Percentiles rank a stretch among this genome's conserved stretches.
phyloP scores from a whole-genome alignment of 768 basidiomycete genomes.

The Saitozyma podzolica region DNA sequence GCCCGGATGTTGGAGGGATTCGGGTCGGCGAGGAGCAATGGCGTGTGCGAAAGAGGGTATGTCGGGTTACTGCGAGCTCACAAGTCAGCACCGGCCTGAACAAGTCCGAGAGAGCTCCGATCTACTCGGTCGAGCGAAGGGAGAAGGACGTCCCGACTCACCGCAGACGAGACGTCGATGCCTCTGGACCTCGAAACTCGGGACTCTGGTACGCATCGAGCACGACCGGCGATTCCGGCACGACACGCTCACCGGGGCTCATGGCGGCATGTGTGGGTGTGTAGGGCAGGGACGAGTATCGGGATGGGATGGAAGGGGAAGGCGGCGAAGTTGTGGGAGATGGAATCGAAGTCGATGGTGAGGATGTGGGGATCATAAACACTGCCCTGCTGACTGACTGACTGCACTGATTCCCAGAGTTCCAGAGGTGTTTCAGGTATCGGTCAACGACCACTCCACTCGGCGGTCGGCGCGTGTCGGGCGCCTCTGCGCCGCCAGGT shows the following conservation, averaged over 20 bases:
- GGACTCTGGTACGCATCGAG: constrained; percentile 11
- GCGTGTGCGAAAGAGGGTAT: neutral
- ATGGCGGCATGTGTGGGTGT: no score
- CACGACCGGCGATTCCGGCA: constrained; percentile 13
- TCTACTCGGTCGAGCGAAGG: neutral
- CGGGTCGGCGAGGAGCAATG: constrained; percentile 1
- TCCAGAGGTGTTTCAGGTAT: no score
- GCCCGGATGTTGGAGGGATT: constrained; percentile 1
- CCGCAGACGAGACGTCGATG: neutral
- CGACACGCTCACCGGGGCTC: neutral
- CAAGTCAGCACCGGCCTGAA: neutral
- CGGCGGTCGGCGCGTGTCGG: no score
- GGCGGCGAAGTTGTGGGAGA: no score
- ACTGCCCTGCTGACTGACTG: no score
- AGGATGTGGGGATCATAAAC: no score
- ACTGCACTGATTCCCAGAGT: no score
- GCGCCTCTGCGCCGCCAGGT: no score
- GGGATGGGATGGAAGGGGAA: no score
- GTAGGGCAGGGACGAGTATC: no score
- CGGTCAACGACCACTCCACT: no score
- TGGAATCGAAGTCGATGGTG: no score
- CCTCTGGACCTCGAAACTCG: constrained; percentile 7
- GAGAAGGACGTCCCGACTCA: neutral
- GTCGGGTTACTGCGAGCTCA: neutral
- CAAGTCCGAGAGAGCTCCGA: neutral